Evolutionary conservation across 2,329 filamentous ascomycete genomes (phyloP), one percentile per base, ranked within the genome.

Genomic region (Colletotrichum endophyticum): DNA sequence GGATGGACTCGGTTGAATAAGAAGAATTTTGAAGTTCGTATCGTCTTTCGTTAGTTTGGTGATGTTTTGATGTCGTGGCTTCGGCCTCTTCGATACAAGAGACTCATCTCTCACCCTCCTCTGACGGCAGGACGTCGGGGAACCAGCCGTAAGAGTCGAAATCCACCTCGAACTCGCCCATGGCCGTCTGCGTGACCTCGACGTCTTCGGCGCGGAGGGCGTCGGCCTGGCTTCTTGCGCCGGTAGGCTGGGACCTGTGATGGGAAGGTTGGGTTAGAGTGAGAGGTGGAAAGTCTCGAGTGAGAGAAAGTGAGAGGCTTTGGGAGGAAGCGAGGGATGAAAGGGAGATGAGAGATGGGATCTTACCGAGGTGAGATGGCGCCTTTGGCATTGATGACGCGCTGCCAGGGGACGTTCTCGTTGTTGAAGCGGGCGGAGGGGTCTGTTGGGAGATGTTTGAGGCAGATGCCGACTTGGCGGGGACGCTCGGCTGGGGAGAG

Each of bases 391-490:
- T 96, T 98, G 83, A 99, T 94, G 76, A 99, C 95, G 74, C 97
- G 89, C 87, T 99, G 96, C 96, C 96, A 99, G 0, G 96, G 96
- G 5, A 99, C 96, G 79, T 94, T 98, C 28, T 87, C 88, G 75
- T 90, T 88, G 84, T 98, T 94, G 86, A 94, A 98, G 73, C 85
- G 88, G 72, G 83, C 79, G 0, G 86, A 83, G 0, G 87, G 80
- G 73, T 91, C 88, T 8, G 86, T 82, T 2, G 96, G 91, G 15
- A 99, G 92, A 83, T 98, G 94, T 84, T 98, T 98, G 30, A 99
- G 91, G 84, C 95, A 98, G 63, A 97, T 89, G 70, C 96, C 96
- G 8, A 99, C 96, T 86, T 99, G 96, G 73, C 96, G 92, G 2
- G 94, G 92, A 4, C 94, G 89, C 82, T 95, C 91, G 5, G 94